These are phyloP conservation scores for Shiraia bambusicola DNA, from an alignment of 2,329 filamentous ascomycete species.

Conservation along the genomic window DNA sequence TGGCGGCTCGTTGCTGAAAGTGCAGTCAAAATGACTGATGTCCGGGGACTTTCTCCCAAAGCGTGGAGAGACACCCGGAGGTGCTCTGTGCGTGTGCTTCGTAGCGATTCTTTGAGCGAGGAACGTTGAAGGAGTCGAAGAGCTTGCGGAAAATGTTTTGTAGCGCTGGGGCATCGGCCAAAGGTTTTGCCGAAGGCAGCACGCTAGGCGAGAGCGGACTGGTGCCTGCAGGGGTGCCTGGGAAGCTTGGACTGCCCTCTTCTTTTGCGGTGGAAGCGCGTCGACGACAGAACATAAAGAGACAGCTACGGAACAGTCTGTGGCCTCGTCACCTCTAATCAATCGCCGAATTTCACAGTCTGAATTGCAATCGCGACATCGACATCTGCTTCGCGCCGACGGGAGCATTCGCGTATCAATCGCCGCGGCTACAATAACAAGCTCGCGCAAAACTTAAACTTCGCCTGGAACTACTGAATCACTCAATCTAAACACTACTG, in stretches of 20 bases:
- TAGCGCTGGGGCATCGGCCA: conserved; percentile 15
- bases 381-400: conserved; percentile 6
- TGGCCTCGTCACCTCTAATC: conserved; percentile 3
- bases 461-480: conserved; percentile 7
- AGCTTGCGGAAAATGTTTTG: conserved; percentile 20
- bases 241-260: conserved; percentile 24
- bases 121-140: conserved; percentile 58
- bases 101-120: conserved; percentile 99
- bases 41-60: conserved; percentile 99
- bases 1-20: conserved; percentile 98
- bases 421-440: conserved; percentile 4
- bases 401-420: conserved; percentile 1
- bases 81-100: conserved; percentile 89
- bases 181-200: conserved; percentile 18
- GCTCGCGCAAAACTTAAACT: conserved; percentile 28
- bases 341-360: background rate
- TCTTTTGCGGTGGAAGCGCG: conserved; percentile 19
- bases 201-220: conserved; percentile 23
- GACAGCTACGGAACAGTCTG: conserved; percentile 3
- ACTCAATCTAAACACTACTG: conserved; percentile 3
- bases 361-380: conserved; percentile 1
- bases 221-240: conserved; percentile 34
- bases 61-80: conserved; percentile 52
- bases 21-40: conserved; percentile 59
- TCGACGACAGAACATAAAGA: conserved; percentile 15